Evolutionary conservation across 805 yeast species (phyloP), one percentile per base, ranked within the genome.

Genomic region (Myxozyma neglecta): DNA sequence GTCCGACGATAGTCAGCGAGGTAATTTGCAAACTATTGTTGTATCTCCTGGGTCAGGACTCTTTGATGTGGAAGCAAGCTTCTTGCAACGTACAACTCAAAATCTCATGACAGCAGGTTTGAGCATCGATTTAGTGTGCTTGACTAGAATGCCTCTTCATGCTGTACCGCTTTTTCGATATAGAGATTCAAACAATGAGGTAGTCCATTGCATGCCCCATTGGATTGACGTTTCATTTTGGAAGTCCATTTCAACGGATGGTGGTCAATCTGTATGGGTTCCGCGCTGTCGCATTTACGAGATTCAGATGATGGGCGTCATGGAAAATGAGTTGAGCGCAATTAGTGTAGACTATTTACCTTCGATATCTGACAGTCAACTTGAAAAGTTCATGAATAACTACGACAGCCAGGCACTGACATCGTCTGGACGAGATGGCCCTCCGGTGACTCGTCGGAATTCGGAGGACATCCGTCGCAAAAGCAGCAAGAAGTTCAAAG

Each of bases 181-280:
- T 70, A 48, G 64, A 36, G 69, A 66, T 14, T 53, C 64, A 20
- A 58, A 46, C 45, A 68, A 63, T 34, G 61, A 64, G 34, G 59
- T 63, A 1, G 62, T 71, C 45, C 89, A 89, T 70, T 88, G 96
- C 72, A 88, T 91, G 10, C 99, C 99, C 1, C 87, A 89, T 52
- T 94, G 99, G 97, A 83, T 94, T 69, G 97, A 96, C 72, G 87
- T 92, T 13, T 91, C 97, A 0, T 94, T 88, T 70, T 94, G 96
- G 89, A 84, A 82, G 46, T 51, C 61, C n/a, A 60, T 40, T 16
- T 43, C 52, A 57, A 89, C 87, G 53, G 73, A 80, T 1, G 77
- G 79, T 35, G 76, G 77, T 16, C 39, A 24, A 24, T 14, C 57
- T 13, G 42, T 53, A 16, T 93, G 98, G 97, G 82, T 87, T n/a